phyloP scores from a whole-genome alignment of 1,284 basidiomycete genomes.

The Trichosporon sp. region DNA sequence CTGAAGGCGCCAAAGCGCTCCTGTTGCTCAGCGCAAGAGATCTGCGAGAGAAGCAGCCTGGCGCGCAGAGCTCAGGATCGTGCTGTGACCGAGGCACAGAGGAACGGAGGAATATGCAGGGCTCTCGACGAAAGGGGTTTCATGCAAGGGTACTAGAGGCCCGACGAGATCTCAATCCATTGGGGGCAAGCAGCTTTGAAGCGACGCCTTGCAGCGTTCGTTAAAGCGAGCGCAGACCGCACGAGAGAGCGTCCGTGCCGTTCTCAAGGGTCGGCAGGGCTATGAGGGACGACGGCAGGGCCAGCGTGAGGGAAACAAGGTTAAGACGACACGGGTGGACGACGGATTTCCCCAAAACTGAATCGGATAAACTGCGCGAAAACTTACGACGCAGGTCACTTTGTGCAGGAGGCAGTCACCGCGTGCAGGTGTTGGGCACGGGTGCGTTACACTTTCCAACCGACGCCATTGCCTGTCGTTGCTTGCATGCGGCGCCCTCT shows the following conservation, averaged over 20 bases:
- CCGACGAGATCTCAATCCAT: not conserved
- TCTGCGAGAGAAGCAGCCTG: not conserved
- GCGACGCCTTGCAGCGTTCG: too few species aligned
- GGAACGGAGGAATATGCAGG: not conserved
- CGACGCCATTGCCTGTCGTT: too few species aligned
- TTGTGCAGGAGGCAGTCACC: not conserved
- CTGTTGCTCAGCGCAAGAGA: not conserved
- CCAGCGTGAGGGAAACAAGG: conserved; percentile 1
- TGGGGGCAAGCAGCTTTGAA: not conserved
- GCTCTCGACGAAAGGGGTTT: not conserved
- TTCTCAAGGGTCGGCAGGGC: not conserved
- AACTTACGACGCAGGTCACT: not conserved
- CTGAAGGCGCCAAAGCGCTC: too few species aligned
- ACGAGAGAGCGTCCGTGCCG: not conserved
- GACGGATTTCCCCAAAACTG: conserved; percentile 11
- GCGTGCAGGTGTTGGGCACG: not conserved
- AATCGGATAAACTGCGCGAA: conserved; percentile 5
- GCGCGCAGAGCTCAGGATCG: too few species aligned
- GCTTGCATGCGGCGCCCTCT: not conserved
- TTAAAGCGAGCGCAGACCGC: too few species aligned
- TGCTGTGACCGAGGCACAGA: not conserved
- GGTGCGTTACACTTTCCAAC: not conserved
- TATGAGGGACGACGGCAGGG: not conserved
- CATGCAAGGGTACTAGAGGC: not conserved
- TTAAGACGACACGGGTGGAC: conserved; percentile 7